A percentile compares a stretch with the other conserved stretches of the same genome.
Evolutionary conservation across 257 asterid genomes (phyloP).

Genomic region (Primulina huaijiensis): DNA sequence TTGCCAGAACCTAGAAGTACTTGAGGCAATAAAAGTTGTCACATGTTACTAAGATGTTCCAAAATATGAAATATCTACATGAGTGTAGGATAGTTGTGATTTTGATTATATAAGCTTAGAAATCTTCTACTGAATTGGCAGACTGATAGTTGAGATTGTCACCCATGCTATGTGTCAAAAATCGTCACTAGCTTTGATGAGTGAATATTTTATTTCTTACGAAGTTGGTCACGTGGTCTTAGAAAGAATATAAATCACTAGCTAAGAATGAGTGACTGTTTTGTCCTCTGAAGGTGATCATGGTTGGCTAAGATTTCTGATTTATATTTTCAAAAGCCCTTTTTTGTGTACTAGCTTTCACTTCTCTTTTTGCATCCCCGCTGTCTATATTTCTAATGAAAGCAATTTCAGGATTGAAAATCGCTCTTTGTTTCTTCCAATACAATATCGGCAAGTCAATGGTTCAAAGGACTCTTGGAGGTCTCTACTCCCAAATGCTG

Average conservation of each 20-base stretch:
- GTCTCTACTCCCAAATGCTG: constrained; percentile 73
- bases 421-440: constrained; percentile 71
- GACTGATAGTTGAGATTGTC: neutral
- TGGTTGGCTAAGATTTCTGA: constrained; percentile 7
- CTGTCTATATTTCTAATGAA: constrained; percentile 26
- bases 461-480: constrained; percentile 81
- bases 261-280: too few species aligned
- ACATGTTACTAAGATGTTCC: constrained; percentile 12
- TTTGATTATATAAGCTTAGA: constrained; percentile 10
- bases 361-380: constrained; percentile 13
- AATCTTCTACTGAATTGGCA: neutral
- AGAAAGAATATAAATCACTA: too few species aligned
- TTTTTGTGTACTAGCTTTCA: constrained; percentile 13
- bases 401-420: constrained; percentile 78
- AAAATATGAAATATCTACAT: constrained; percentile 11
- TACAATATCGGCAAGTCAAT: constrained; percentile 81
- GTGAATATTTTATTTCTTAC: neutral
- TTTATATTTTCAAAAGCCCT: neutral
- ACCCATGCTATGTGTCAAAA: constrained; percentile 6
- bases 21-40: constrained; percentile 9
- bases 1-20: constrained; percentile 2
- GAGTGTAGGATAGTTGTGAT: neutral
- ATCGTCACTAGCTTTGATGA: constrained; percentile 14
- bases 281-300: constrained; percentile 1
- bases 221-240: too few species aligned